These are phyloP conservation scores for Iberis pinnata DNA, from an alignment of 345 rosid genomes.

Conservation along the genomic window DNA sequence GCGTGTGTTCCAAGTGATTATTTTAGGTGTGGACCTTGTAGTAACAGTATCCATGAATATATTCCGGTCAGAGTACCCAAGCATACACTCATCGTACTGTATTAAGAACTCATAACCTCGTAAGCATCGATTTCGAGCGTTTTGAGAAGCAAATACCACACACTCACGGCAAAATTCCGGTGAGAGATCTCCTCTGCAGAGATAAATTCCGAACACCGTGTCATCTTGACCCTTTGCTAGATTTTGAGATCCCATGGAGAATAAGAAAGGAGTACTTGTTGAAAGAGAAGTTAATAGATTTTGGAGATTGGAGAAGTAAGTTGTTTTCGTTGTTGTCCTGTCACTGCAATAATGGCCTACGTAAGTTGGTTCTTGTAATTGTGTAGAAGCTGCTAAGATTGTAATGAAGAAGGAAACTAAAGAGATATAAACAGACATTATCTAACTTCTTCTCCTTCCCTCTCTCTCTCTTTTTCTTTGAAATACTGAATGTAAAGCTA, in stretches of 20 bases:
- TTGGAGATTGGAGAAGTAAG: constrained; percentile 8
- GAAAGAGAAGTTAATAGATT: constrained; percentile 6
- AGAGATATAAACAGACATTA: constrained; percentile 11
- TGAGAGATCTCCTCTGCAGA: constrained; percentile 32
- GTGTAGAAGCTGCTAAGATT: too few relatives aligned
- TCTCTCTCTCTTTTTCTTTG: too few relatives aligned
- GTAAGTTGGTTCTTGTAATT: too few relatives aligned
- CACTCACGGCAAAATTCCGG: constrained; percentile 28
- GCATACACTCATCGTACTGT: constrained; percentile 32
- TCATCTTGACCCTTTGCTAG: constrained; percentile 24
- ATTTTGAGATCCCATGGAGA: constrained; percentile 33
- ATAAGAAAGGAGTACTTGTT: background rate
- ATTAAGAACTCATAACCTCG: constrained; percentile 14
- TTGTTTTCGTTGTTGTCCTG: too few relatives aligned
- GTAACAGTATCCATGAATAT: background rate
- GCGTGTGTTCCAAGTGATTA: background rate
- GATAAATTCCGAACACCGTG: constrained; percentile 29
- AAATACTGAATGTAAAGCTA: too few relatives aligned
- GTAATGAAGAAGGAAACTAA: background rate
- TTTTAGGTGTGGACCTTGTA: background rate
- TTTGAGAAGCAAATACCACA: background rate
- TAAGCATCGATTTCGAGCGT: constrained; percentile 19
- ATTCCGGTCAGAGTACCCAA: constrained; percentile 27
- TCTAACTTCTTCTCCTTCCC: background rate
- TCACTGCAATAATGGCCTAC: too few relatives aligned